Base-by-base conservation (phyloP, 2,329 filamentous ascomycete species). In the Colletotrichum chrysophilum region DNA sequence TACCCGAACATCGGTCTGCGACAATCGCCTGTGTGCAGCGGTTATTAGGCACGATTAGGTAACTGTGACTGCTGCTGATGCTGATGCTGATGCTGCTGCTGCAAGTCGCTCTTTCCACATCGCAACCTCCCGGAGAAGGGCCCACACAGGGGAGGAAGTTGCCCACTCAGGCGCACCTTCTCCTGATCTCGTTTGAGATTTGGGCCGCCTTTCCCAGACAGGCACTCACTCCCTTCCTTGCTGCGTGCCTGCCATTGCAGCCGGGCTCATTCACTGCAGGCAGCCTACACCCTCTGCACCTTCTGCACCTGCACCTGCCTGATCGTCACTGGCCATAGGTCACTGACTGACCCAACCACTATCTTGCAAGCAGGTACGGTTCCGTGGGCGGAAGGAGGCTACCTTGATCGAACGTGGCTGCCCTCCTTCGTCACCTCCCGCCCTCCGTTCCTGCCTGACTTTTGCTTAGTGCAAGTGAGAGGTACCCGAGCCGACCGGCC, bases 181-280 rank as follows among this genome's bases (percentile, higher is more conserved):
- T 34, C 71, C 34, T 70, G 52, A 60, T 74, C 58, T 56, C 43
- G 28, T 74, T 74, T 74, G 67, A 66, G 67, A n/a, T 48, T 58
- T 21, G 66, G 36, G 61, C 52, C 7, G 18, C 48, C 67, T 58
- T 71, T 58, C 67, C 60, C 34, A 74, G 68, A 52, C 52, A 65
- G 32, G 56, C 24, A 58, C 32, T 58, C 32, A 34, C 38, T 65
- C 58, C 58, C 34, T 58, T 48, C 68, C 16, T 30, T 48, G 21
- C 58, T 61, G 24, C 58, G 5, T 61, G 18, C 58, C 28, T 32
- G 5, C 9, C 21, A 24, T 61, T 30, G 28, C 58, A 58, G 55
- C 58, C 5, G 18, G 12, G 28, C 26, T n/a, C 18, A 24, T 2
- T 21, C 28, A 61, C 8, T 21, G 30, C 58, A 61, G 56, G 56